Percentiles rank a stretch among this genome's conserved stretches.
Evolutionary conservation across 805 yeast species (phyloP).

Genomic region (Pichia thaimueangensis): DNA sequence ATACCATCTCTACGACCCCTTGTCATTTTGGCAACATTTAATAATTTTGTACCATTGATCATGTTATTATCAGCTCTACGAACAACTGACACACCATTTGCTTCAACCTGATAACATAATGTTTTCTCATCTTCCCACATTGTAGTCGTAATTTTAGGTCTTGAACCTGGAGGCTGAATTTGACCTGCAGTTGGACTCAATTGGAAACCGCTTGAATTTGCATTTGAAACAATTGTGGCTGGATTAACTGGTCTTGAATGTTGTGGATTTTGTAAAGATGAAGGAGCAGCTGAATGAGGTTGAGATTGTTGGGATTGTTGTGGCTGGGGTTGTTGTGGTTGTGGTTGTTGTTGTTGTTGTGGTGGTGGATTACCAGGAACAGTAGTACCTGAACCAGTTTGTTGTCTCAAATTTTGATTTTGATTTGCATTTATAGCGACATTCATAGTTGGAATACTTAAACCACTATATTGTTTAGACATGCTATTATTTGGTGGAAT

Average conservation of each 20-base stretch:
- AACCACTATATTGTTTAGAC: not conserved
- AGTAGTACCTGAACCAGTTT: too few species aligned
- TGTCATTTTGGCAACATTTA: constrained; percentile 68
- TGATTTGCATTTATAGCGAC: not conserved
- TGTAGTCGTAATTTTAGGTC: constrained; percentile 61
- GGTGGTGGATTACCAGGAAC: not conserved
- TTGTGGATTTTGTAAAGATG: constrained; percentile 7
- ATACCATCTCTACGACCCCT: constrained; percentile 70
- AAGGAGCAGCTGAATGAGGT: constrained; percentile 10
- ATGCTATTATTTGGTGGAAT: not conserved
- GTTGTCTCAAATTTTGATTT: constrained; percentile 1
- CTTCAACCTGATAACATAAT: constrained; percentile 65
- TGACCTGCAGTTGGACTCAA: constrained; percentile 32
- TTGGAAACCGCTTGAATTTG: constrained; percentile 16
- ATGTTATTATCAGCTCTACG: constrained; percentile 66
- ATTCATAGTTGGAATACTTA: not conserved
- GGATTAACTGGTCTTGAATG: too few species aligned
- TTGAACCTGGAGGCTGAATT: constrained; percentile 35
- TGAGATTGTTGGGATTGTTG: constrained; percentile 12
- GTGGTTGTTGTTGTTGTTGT: constrained; percentile 2
- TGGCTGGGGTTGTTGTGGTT: constrained; percentile 13
- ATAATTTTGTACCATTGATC: constrained; percentile 64
- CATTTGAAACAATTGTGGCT: constrained; percentile 13
- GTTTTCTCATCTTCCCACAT: constrained; percentile 77
- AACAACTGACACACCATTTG: constrained; percentile 60